Evolutionary conservation across 257 asterid genomes (phyloP).

Genomic region (Penstemon eatonii): DNA sequence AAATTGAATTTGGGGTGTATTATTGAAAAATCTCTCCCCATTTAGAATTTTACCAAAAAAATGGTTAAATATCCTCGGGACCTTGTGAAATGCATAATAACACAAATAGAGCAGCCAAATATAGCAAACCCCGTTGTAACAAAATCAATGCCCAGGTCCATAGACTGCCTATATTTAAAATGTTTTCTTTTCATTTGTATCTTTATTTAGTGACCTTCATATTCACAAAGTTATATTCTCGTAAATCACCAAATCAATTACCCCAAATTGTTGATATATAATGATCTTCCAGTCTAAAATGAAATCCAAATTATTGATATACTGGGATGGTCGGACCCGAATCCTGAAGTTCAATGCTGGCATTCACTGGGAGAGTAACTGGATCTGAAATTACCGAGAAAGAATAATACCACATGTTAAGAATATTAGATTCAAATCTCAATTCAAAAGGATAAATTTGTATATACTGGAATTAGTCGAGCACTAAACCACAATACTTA

Average conservation of each 20-base stretch:
- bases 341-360: constrained; percentile 25
- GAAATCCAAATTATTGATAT: constrained; percentile 1
- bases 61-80: no score
- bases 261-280: no score
- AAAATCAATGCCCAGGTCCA: neutral
- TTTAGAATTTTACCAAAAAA: no score
- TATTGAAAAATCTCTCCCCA: no score
- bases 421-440: neutral
- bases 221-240: neutral
- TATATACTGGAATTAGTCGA: neutral
- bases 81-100: neutral
- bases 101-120: neutral
- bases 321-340: constrained; percentile 23
- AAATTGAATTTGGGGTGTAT: no score
- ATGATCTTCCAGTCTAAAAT: no score
- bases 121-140: neutral
- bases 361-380: constrained; percentile 16
- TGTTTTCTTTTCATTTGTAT: neutral
- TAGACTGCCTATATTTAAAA: neutral
- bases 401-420: neutral
- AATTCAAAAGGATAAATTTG: neutral
- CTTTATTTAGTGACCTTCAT: no score
- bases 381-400: constrained; percentile 27
- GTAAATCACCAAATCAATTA: neutral
- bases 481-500: neutral